These are phyloP conservation scores for Crucihimalaya himalaica DNA, from an alignment of 345 rosid species.

Conservation along the genomic window DNA sequence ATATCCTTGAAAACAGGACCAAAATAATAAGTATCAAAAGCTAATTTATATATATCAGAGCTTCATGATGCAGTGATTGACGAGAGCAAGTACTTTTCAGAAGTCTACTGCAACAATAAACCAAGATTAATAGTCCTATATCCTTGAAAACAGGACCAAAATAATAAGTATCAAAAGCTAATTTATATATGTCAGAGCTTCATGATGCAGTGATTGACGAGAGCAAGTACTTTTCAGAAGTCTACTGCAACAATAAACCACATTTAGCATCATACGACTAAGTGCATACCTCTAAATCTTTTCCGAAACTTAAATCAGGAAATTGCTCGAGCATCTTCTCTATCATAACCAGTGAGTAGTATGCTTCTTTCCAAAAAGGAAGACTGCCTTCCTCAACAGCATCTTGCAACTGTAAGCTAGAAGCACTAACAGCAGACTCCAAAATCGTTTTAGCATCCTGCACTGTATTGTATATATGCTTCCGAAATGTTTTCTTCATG, in stretches of 20 bases:
- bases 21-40: too few species aligned
- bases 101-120: conserved; percentile 10
- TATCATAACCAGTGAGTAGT: conserved; percentile 78
- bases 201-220: too few species aligned
- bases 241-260: conserved; percentile 7
- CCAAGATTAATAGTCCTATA: too few species aligned
- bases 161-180: background rate
- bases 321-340: conserved; percentile 79
- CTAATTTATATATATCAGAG: background rate
- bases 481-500: conserved; percentile 55
- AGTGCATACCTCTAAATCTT: conserved; percentile 64
- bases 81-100: too few species aligned
- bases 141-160: too few species aligned
- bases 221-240: too few species aligned
- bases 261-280: conserved; percentile 7
- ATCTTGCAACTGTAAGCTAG: conserved; percentile 42
- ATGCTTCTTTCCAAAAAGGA: conserved; percentile 87
- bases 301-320: conserved; percentile 43
- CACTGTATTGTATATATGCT: conserved; percentile 50
- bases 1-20: too few species aligned
- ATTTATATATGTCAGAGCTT: background rate
- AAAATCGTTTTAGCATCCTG: conserved; percentile 54
- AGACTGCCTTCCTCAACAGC: conserved; percentile 43
- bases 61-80: too few species aligned
- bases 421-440: conserved; percentile 53